Conservation (phyloP, 257 asterid species). For the Fraxinus quadrangulata region DNA sequence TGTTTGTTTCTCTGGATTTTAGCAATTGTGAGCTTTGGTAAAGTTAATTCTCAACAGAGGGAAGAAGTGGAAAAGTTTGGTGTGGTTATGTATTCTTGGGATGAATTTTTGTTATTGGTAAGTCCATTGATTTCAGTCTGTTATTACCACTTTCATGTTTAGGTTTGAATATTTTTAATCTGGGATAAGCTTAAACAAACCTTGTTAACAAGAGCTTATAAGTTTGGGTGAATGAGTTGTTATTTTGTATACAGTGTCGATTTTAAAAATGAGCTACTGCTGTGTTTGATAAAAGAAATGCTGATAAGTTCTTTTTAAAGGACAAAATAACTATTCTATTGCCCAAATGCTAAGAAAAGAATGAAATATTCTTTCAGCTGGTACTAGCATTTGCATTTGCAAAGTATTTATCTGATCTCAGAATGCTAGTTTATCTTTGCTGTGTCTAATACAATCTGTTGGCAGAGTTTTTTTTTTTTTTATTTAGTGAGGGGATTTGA, state of each 20-base stretch:
- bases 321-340: no score
- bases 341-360: background rate
- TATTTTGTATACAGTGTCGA: no score
- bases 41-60: conserved; percentile 66
- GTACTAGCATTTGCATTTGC: background rate
- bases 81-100: conserved; percentile 71
- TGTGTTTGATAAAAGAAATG: background rate
- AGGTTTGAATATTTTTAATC: background rate
- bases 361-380: background rate
- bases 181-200: background rate
- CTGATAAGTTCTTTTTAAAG: no score
- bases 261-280: background rate
- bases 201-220: background rate
- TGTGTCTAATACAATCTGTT: background rate
- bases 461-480: background rate
- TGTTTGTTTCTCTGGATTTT: conserved; percentile 28
- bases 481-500: background rate
- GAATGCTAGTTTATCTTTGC: background rate
- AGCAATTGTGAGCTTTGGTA: conserved; percentile 90
- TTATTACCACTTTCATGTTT: conserved; percentile 18
- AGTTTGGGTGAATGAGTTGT: background rate
- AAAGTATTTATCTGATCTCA: background rate
- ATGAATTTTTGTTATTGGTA: conserved; percentile 73
- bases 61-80: conserved; percentile 65
- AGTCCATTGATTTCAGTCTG: conserved; percentile 32